These are phyloP conservation scores for Phytophthora fragariaefolia DNA, from an alignment of 352 stramenopile genomes.

Conservation along the genomic window DNA sequence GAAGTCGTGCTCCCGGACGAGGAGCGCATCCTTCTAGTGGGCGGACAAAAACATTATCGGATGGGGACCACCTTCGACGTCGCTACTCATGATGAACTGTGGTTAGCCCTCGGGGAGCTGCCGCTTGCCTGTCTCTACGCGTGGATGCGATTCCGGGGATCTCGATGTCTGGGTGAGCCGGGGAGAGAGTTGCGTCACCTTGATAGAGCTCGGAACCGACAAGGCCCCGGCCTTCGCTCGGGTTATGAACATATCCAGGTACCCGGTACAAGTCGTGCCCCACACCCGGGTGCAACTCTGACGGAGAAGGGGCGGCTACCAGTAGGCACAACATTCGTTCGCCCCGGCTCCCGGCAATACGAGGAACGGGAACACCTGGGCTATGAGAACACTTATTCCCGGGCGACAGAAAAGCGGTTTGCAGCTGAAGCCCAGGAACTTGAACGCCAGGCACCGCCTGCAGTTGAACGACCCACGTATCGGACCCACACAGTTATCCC, in stretches of 20 bases:
- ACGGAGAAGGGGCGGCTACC: neutral
- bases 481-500: neutral
- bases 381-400: neutral
- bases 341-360: neutral
- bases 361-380: conserved; percentile 1
- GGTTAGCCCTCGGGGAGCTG: neutral
- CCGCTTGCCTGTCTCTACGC: neutral
- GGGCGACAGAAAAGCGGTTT: neutral
- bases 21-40: neutral
- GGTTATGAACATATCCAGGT: neutral
- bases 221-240: neutral
- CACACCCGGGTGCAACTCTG: neutral
- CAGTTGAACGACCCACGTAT: neutral
- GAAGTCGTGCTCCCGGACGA: neutral
- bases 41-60: neutral
- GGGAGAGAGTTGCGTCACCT: neutral
- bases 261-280: neutral
- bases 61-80: neutral
- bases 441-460: neutral
- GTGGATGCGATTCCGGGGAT: neutral
- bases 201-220: neutral
- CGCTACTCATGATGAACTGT: neutral
- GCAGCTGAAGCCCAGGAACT: neutral
- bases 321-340: conserved; percentile 6
- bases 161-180: neutral